Base-by-base conservation (phyloP, 441 rosid species). In the Corymbia citriodora region DNA sequence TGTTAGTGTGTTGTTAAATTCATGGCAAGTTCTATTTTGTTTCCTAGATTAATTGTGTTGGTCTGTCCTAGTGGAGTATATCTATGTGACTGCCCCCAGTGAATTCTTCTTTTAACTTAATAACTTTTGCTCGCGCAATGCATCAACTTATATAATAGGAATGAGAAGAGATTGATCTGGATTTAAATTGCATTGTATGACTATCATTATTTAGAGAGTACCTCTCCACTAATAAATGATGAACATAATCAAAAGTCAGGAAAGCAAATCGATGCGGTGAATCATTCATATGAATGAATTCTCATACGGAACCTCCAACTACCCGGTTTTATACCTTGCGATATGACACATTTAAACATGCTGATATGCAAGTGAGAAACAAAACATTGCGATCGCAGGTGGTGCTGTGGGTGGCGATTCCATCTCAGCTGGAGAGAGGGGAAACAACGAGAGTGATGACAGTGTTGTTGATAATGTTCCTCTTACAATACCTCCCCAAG, bases 401-500 rank as follows among this genome's bases (percentile, higher is more conserved):
- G 63, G 95, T 96, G 55, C 79, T 98, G 55, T 98, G 99, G 99
- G 95, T 95, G 83, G 97, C 91, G 89, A 91, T 96, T 87, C 99
- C 99, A 4, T 90, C 92, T 6, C 79, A 96, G 29, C 85, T 98
- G 57, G 92, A 95, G 87, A 93, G 88, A 89, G 98, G 99, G 45
- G 94, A 95, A 29, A 93, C 93, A 85, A 96, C 97, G 15, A 82
- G 93, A 61, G 93, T 96, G 91, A 95, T 97, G 96, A 95, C 97
- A 23, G 93, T 96, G 86, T 89, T 95, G 29, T 92, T 98, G 91
- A 91, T 95, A 54, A 92, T 95, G 88, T 97, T 98, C 92, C 91
- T 97, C 25, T 94, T 97, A 92, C 99, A 98, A 90, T 98, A 97
- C 92, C 95, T 98, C 63, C 99, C 99, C 40, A 98, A 96, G 90